Percentiles rank a stretch among this genome's conserved stretches.
Conservation (phyloP, 1,284 basidiomycete species). For the Cryptococcus sp. region DNA sequence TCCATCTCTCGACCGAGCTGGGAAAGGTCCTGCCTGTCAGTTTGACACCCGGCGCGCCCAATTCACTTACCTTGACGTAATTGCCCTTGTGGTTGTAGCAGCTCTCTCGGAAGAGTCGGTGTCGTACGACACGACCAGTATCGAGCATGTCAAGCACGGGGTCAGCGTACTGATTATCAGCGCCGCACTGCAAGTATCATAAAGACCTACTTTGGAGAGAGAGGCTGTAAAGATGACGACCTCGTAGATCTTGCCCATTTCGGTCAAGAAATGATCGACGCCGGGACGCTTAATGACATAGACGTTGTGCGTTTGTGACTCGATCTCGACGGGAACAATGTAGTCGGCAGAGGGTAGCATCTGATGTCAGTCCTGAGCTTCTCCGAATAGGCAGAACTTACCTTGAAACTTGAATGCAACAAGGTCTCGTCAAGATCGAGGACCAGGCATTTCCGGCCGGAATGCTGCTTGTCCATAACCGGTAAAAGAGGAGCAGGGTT, state of each 20-base stretch:
- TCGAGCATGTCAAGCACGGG: slow-evolving; percentile 97
- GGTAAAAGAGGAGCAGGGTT: slow-evolving; percentile 76
- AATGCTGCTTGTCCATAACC: slow-evolving; percentile 65
- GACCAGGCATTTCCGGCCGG: slow-evolving; percentile 85
- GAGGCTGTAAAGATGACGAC: slow-evolving; percentile 98
- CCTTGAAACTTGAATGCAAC: slow-evolving; percentile 90
- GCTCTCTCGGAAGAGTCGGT: slow-evolving; percentile 94
- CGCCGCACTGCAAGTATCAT: not conserved
- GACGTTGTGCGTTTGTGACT: slow-evolving; percentile 95
- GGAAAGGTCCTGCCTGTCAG: slow-evolving; percentile 71
- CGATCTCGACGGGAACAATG: slow-evolving; percentile 98
- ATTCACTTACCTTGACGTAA: slow-evolving; percentile 80
- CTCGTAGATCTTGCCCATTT: slow-evolving; percentile 98
- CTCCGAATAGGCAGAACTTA: slow-evolving; percentile 36
- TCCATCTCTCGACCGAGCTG: slow-evolving; percentile 89
- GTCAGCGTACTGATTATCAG: slow-evolving; percentile 75
- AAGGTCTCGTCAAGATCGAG: slow-evolving; percentile 94
- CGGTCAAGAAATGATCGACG: slow-evolving; percentile 92
- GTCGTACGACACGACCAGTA: slow-evolving; percentile 83
- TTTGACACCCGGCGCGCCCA: not conserved
- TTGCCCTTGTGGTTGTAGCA: slow-evolving; percentile 99
- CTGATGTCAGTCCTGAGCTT: slow-evolving; percentile 49
- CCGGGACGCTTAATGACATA: slow-evolving; percentile 99
- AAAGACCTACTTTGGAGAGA: slow-evolving; percentile 73
- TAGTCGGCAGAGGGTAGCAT: slow-evolving; percentile 95